phyloP scores from a whole-genome alignment of 2,329 filamentous ascomycete genomes.

The Cytospora paraplurivora region DNA sequence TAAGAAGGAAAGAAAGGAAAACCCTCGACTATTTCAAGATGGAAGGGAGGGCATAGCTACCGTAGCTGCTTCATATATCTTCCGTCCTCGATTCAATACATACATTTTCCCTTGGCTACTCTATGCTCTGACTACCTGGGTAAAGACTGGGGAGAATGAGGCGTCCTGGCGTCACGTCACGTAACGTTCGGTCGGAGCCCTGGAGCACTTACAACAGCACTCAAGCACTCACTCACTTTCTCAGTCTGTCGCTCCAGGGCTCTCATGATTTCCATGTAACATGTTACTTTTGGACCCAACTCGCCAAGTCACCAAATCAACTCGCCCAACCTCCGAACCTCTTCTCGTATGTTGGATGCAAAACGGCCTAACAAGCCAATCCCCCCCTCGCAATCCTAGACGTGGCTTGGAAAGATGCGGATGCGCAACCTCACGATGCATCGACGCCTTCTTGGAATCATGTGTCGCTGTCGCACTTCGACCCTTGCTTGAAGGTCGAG shows the following conservation, averaged over 20 bases:
- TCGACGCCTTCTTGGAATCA: neutral
- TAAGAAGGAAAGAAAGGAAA: too few relatives aligned
- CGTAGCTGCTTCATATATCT: too few relatives aligned
- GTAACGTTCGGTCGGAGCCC: too few relatives aligned
- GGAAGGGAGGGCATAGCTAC: too few relatives aligned
- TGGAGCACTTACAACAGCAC: too few relatives aligned
- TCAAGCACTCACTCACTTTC: too few relatives aligned
- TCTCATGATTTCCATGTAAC: neutral
- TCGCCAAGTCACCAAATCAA: neutral
- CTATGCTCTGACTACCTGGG: too few relatives aligned
- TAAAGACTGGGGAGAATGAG: too few relatives aligned
- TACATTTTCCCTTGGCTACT: too few relatives aligned
- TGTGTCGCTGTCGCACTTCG: neutral
- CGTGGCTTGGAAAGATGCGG: neutral
- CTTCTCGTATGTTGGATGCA: neutral
- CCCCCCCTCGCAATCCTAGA: neutral
- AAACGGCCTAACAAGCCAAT: neutral
- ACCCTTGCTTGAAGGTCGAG: neutral
- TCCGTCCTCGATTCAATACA: too few relatives aligned
- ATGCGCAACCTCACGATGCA: constrained; percentile 1
- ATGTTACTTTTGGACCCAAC: neutral
- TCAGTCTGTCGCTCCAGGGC: neutral
- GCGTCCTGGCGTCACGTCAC: too few relatives aligned
- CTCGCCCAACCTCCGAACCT: neutral
- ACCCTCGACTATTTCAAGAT: too few relatives aligned